These are phyloP conservation scores for Nicotiana attenuata DNA, from an alignment of 257 asterid genomes.

Conservation along the genomic window DNA sequence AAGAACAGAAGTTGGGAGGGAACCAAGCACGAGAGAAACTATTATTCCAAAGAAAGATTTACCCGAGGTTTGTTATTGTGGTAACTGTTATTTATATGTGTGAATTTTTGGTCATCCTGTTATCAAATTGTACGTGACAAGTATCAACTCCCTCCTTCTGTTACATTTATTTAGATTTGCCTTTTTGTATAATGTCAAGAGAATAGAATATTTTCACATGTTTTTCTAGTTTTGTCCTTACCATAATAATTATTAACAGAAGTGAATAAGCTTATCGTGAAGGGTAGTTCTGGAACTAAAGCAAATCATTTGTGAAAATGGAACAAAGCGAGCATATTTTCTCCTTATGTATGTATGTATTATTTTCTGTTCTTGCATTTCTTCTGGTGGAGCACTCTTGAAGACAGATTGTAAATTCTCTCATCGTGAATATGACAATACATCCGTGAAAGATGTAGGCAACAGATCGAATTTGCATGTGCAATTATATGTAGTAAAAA, in stretches of 20 bases:
- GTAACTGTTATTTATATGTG: conserved; percentile 4
- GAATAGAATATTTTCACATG: not conserved
- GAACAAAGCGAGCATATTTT: not conserved
- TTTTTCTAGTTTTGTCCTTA: not conserved
- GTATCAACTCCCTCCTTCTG: not conserved
- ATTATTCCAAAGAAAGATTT: conserved; percentile 39
- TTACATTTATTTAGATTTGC: not conserved
- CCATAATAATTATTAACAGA: not conserved
- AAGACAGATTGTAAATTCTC: not conserved
- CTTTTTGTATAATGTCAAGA: not conserved
- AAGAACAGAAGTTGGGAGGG: conserved; percentile 27
- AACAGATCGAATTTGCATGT: not conserved
- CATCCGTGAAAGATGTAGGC: not conserved
- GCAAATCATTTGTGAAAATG: not conserved
- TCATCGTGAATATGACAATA: not conserved
- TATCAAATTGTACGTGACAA: not conserved
- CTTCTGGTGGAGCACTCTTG: not conserved
- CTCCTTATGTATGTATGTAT: not conserved
- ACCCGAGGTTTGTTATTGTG: conserved; percentile 51
- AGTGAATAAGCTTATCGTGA: not conserved
- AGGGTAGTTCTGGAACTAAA: conserved; percentile 1
- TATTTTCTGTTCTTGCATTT: not conserved
- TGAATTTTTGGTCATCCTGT: not conserved
- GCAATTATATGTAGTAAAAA: not conserved
- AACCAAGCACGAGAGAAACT: conserved; percentile 32